phyloP scores from a whole-genome alignment of 345 rosid species.

The Combretum micranthum region DNA sequence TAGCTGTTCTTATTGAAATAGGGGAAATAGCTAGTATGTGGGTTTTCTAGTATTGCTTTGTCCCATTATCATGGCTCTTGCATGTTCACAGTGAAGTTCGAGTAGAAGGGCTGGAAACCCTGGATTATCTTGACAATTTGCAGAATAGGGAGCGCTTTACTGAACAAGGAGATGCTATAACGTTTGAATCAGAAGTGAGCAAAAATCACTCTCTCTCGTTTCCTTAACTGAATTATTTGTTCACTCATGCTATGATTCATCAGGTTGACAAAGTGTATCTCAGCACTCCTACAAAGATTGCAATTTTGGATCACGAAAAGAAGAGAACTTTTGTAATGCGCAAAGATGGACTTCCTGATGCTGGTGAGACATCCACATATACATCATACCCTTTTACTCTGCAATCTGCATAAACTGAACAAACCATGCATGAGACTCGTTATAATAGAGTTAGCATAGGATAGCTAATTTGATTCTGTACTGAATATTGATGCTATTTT shows the following conservation, averaged over 20 bases:
- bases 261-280: slow-evolving; percentile 80
- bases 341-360: slow-evolving; percentile 96
- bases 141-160: slow-evolving; percentile 77
- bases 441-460: too few relatives aligned
- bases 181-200: slow-evolving; percentile 87
- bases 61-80: background rate
- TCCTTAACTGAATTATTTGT: slow-evolving; percentile 2
- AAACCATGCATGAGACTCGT: background rate
- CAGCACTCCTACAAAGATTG: slow-evolving; percentile 84
- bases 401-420: background rate
- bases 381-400: background rate
- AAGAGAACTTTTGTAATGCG: slow-evolving; percentile 90
- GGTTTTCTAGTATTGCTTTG: too few relatives aligned
- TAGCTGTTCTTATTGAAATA: too few relatives aligned
- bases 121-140: slow-evolving; percentile 90
- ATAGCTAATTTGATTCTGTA: background rate
- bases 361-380: slow-evolving; percentile 46
- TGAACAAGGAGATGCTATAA: slow-evolving; percentile 93
- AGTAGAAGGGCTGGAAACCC: slow-evolving; percentile 87
- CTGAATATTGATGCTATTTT: background rate
- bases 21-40: too few relatives aligned
- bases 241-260: slow-evolving; percentile 9
- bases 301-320: slow-evolving; percentile 89
- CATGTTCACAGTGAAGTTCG: slow-evolving; percentile 74
- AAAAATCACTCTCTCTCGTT: slow-evolving; percentile 1